Base-by-base conservation (phyloP, 768 basidiomycete species). In the Podaxis rugospora region DNA sequence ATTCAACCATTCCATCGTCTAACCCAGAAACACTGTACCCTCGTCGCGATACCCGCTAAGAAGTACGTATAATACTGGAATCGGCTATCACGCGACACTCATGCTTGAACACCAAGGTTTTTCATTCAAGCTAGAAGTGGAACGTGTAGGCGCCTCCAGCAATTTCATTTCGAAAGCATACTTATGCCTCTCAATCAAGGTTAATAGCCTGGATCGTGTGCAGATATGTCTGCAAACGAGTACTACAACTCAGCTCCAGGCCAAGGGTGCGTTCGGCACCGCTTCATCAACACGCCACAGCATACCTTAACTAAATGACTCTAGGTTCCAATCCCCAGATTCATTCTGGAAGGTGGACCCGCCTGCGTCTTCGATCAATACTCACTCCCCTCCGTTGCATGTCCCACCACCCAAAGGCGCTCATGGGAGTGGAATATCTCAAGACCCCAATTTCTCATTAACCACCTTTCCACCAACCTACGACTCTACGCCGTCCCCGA, bases 241-340 rank as follows among this genome's bases (percentile, higher is more conserved):
- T 57, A 47, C 37, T 59, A 51, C 37, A 14, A 59, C n/a, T 59
- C 57, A 11, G n/a, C 49, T 14, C 40, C 57, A 51, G 57, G 57
- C 56, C 57, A 36, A 28, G n/a, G 9, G 57, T 51, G 13, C 21
- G 57, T 42, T 10, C 28, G 18, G n/a, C 27, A 52, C 6, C 13
- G 6, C 35, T 37, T n/a, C 25, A 37, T 51, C 16, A 21, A 39
- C n/a, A 37, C 6, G 10, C 52, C n/a, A 42, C 21, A 5, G 13
- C 21, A 5, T n/a, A 25, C 25, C 21, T n/a, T 40, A 11, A 59
- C 13, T 2, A 13, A 40, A 42, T 7, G 23, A 51, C 14, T n/a
- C 11, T 5, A 59, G 57, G 39, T 51, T 59, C 36, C 37, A 51
- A 18, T 51, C 57, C 1, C 36, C 49, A 10, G 50, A 51, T 35